These are phyloP conservation scores for Pseudocercospora macadamiae DNA, from an alignment of 2,329 filamentous ascomycete genomes.

Conservation along the genomic window DNA sequence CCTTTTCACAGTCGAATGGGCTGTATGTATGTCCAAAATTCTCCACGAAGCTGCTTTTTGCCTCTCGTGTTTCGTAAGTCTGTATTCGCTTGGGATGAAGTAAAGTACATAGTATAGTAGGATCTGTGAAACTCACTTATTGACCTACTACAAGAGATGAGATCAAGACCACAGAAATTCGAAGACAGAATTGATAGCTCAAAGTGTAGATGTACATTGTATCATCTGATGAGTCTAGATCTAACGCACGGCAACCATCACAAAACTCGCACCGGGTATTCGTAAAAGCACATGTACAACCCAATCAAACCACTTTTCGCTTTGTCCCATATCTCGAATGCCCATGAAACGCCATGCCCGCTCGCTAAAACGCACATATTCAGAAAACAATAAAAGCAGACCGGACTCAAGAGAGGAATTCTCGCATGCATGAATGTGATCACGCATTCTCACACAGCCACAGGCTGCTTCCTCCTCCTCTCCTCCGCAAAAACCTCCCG, in stretches of 20 bases:
- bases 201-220: neutral
- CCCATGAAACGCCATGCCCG: neutral
- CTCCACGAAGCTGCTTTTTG: too few relatives aligned
- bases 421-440: neutral
- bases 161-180: too few relatives aligned
- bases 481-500: constrained; percentile 89
- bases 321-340: neutral
- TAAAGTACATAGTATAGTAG: too few relatives aligned
- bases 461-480: constrained; percentile 59
- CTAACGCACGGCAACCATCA: neutral
- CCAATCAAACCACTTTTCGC: neutral
- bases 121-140: too few relatives aligned
- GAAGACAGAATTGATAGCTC: too few relatives aligned
- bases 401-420: neutral
- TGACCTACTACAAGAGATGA: too few relatives aligned
- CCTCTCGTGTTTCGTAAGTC: too few relatives aligned
- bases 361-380: constrained; percentile 4
- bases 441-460: constrained; percentile 11
- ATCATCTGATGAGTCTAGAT: constrained; percentile 8
- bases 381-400: neutral
- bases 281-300: constrained; percentile 2
- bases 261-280: constrained; percentile 8
- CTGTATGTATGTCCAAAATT: too few relatives aligned
- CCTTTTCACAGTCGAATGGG: too few relatives aligned
- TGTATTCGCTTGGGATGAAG: neutral